Evolutionary conservation across 148 eudicot genomes (phyloP), one percentile per base, ranked within the genome.

Genomic region (Pouteria glomerata): DNA sequence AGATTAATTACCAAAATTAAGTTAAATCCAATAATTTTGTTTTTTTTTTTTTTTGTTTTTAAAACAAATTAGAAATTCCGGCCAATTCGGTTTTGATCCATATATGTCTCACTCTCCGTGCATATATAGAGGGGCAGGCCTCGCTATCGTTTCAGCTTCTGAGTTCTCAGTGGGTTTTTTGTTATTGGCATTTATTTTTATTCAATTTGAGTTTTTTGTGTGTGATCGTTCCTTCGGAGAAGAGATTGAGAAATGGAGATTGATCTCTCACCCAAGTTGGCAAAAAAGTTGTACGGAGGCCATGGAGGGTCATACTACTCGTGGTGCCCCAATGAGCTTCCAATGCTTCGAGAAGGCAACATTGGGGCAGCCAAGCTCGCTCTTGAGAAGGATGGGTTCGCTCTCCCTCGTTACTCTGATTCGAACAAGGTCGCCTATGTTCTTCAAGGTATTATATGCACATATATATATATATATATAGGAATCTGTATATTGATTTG

Each of bases 381-480:
- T 3, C 85, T 92, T 2, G 67, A 65, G 30, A 89, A 92, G 79
- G 58, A 81, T 63, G 97, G 97, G 0, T 81, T 91, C 55, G 95
- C 95, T 70, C 84, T 89, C 41, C 97, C 95, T 60, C 85, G 84
- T 14, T 91, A 89, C 71, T 87, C 92, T 48, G 94, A 91, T 82
- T 91, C 92, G 7, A 76, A 92, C 61, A 89, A 87, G 78, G 87
- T 91, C 48, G 92, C 92, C 26, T 89, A 89, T 69, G 97, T 91
- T 80, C 94, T 91, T 76, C 90, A 91, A 85, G 92, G 97, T 91
- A 81, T 60, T 39, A 10, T 39, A 4, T 39, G 5, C 44, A 4
- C 44, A 4, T 39, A 39, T 39, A 39, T 39, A 10, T 39, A n/a
- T n/a, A n/a, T n/a, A n/a, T n/a, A n/a, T n/a, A n/a, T n/a, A n/a